Evolutionary conservation across 2,329 filamentous ascomycete genomes (phyloP), one percentile per base, ranked within the genome.

Genomic region (Blumeriella jaapii): DNA sequence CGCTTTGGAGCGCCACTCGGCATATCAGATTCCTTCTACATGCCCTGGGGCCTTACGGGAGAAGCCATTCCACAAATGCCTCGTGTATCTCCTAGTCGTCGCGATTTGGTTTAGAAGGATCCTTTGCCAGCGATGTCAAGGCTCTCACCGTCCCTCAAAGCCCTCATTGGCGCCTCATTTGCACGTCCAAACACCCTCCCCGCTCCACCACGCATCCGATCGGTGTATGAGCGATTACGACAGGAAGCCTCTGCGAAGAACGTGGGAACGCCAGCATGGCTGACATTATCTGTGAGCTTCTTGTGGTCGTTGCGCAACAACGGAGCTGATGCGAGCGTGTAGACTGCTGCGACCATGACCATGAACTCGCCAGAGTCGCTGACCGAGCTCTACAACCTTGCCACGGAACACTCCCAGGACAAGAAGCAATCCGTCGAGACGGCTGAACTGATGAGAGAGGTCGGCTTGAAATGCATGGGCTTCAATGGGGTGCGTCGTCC

Each of bases 341-440:
- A 84, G 77, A 80, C 83, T 1, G 84, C 83, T 19, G 78, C 83
- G 12, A 85, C 82, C 2, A 82, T 89, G 62, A 91, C 84, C 1
- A 74, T 91, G 64, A 91, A 93, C 63, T 86, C 82, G 2, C 83
- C 83, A 15, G 78, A 82, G 38, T 80, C 82, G 3, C 71, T 89
- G 46, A 61, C 71, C 3, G 59, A 69, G 14, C 68, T 87, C 9
- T 48, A 45, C 24, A 40, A 44, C 8, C 36, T 52, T 5, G 47
- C 46, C 3, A 54, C 51, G 5, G 34, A 39, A 7, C 33, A 31
- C 2, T 44, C 49, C 6, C 42, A 41, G 26, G 51, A 53, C 17
- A 46, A 43, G 16, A 31, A 28, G 17, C 36, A 52, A 16, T 31
- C 44, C 6, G 46, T 55, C 1, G 37, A 45, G 17, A 52, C 46